Conservation (phyloP, 805 yeast genomes). For the Metahyphopichia silvanorum region DNA sequence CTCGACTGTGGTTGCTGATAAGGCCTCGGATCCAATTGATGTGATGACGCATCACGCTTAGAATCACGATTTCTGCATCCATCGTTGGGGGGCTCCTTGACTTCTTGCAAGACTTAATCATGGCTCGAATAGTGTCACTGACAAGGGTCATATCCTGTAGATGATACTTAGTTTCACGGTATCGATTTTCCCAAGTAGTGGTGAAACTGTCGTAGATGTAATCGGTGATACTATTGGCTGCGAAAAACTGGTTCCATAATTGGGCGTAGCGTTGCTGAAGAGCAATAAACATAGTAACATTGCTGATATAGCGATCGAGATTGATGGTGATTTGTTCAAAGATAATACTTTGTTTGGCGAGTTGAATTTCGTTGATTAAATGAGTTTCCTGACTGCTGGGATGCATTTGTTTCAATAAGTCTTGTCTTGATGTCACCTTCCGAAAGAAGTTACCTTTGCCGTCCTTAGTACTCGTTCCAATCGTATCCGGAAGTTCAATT, state of each 20-base stretch:
- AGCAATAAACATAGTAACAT: not conserved
- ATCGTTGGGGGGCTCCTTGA: too few relatives aligned
- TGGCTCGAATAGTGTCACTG: too few relatives aligned
- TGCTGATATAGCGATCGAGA: not conserved
- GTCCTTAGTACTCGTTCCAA: not conserved
- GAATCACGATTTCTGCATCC: too few relatives aligned
- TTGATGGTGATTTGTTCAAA: not conserved
- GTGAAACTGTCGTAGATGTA: slow-evolving; percentile 1
- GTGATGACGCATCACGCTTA: too few relatives aligned
- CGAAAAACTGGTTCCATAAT: not conserved
- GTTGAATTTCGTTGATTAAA: not conserved
- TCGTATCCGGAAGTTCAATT: too few relatives aligned
- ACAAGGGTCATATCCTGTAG: too few relatives aligned
- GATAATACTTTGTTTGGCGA: not conserved
- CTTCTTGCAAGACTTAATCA: too few relatives aligned
- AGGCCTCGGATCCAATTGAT: too few relatives aligned
- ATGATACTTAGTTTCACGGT: too few relatives aligned
- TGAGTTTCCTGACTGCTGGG: not conserved
- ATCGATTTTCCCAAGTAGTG: too few relatives aligned
- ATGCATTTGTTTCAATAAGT: not conserved
- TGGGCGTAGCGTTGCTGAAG: not conserved
- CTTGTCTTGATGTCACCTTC: not conserved
- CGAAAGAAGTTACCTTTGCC: not conserved
- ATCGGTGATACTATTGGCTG: not conserved
- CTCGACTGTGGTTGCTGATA: too few relatives aligned